Evolutionary conservation across 768 basidiomycete genomes (phyloP).

Genomic region (Phylloporus arenicola): DNA sequence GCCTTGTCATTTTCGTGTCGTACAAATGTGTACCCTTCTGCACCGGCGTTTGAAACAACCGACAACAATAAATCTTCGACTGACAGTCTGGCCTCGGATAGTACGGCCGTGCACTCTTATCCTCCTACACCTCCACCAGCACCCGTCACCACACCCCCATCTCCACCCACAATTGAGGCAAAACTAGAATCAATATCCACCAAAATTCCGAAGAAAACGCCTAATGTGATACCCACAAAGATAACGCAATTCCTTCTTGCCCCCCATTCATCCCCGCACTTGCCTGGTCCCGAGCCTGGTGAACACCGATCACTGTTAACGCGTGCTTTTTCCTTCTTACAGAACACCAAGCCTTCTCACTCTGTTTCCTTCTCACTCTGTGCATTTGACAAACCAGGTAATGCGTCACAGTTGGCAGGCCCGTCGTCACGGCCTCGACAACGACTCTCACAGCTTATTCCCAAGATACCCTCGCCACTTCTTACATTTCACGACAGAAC

Average conservation of each 20-base stretch:
- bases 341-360: constrained; percentile 47
- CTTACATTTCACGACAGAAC: constrained; percentile 70
- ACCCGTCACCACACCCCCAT: constrained; percentile 30
- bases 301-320: constrained; percentile 42
- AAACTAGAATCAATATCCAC: constrained; percentile 19
- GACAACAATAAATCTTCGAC: constrained; percentile 20
- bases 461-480: constrained; percentile 40
- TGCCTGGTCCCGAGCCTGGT: constrained; percentile 24
- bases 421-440: constrained; percentile 22
- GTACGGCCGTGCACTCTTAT: constrained; percentile 45
- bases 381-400: constrained; percentile 16
- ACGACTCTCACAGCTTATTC: constrained; percentile 17
- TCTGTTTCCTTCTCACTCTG: constrained; percentile 60
- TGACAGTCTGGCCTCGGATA: constrained; percentile 28
- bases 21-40: constrained; percentile 35
- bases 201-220: not conserved
- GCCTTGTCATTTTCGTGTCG: constrained; percentile 49
- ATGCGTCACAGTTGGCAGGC: constrained; percentile 10
- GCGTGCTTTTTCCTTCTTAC: constrained; percentile 45
- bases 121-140: constrained; percentile 49
- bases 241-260: constrained; percentile 51
- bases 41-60: constrained; percentile 9
- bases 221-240: constrained; percentile 13
- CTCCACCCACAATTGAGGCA: constrained; percentile 29
- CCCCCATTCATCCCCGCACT: constrained; percentile 37